phyloP scores from a whole-genome alignment of 495 filamentous ascomycete species.

The Lasiosphaeriaceae sp. region DNA sequence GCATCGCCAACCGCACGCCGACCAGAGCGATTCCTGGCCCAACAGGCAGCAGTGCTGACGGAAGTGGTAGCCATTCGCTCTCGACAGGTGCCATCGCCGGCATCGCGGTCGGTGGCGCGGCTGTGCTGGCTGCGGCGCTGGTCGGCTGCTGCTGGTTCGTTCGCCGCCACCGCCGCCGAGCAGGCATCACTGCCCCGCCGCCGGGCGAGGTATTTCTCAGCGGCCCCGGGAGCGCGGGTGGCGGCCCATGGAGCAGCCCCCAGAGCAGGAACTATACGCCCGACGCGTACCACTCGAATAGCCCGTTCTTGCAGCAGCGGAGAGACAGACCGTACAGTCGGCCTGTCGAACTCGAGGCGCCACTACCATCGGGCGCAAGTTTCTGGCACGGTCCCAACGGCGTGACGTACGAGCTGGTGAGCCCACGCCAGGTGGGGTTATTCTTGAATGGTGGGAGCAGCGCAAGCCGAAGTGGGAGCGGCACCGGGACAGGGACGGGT shows the following conservation, averaged over 20 bases:
- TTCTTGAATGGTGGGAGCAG: not conserved
- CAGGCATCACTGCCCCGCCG: too few relatives aligned
- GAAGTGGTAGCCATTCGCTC: not conserved
- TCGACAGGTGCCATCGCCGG: slow-evolving; percentile 28
- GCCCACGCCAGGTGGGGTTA: not conserved
- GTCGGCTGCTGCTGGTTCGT: slow-evolving; percentile 9
- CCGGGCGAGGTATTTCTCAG: too few relatives aligned
- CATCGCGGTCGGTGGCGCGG: slow-evolving; percentile 19
- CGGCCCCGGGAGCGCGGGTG: too few relatives aligned
- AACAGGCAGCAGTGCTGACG: not conserved
- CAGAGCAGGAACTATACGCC: too few relatives aligned
- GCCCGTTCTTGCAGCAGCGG: slow-evolving; percentile 1
- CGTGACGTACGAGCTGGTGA: slow-evolving; percentile 14
- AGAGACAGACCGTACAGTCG: not conserved
- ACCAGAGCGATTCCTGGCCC: slow-evolving; percentile 14
- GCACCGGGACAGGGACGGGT: too few relatives aligned
- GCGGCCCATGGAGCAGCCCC: too few relatives aligned
- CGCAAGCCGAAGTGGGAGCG: too few relatives aligned
- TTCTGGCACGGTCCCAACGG: slow-evolving; percentile 12
- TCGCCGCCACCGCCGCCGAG: slow-evolving; percentile 7
- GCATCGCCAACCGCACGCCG: slow-evolving; percentile 19
- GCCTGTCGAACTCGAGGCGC: not conserved
- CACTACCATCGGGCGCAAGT: not conserved
- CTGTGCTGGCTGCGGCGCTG: slow-evolving; percentile 6
- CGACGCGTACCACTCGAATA: not conserved